A percentile compares a stretch with the other conserved stretches of the same genome.
Conservation (phyloP, 2,329 filamentous ascomycete species). For the Fusarium albidum region DNA sequence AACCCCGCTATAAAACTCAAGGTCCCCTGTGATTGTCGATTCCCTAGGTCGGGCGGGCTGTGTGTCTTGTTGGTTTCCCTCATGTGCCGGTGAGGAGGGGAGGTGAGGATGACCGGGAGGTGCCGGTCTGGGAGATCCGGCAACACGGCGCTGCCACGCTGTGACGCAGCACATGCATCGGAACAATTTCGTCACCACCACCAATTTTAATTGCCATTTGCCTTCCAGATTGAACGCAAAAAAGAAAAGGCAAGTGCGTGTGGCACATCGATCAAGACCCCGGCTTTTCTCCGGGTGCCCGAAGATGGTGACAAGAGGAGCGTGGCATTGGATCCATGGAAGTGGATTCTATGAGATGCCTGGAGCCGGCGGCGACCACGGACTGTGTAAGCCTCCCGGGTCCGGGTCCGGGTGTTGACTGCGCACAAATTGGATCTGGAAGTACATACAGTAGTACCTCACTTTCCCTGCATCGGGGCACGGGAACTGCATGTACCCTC, state of each 20-base stretch:
- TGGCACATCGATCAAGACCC: neutral
- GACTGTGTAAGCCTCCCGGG: neutral
- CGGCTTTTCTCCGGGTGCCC: slow-evolving; percentile 37
- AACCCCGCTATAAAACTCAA: slow-evolving; percentile 23
- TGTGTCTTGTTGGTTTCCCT: neutral
- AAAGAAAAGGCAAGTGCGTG: neutral
- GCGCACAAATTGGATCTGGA: neutral
- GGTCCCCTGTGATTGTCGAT: slow-evolving; percentile 18
- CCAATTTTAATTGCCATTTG: neutral
- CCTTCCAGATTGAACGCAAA: slow-evolving; percentile 1
- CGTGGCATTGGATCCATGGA: slow-evolving; percentile 14
- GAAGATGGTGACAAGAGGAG: slow-evolving; percentile 1
- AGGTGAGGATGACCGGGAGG: slow-evolving; percentile 25
- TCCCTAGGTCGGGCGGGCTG: neutral
- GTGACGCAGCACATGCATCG: slow-evolving; percentile 5
- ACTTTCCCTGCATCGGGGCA: slow-evolving; percentile 26
- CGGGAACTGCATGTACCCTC: slow-evolving; percentile 21
- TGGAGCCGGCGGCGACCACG: neutral
- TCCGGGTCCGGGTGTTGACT: neutral
- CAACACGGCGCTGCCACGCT: slow-evolving; percentile 1
- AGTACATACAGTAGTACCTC: no score
- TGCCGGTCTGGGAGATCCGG: slow-evolving; percentile 17
- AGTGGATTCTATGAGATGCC: slow-evolving; percentile 18
- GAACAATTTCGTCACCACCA: slow-evolving; percentile 2
- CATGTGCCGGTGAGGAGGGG: slow-evolving; percentile 4